phyloP scores from a whole-genome alignment of 2,329 filamentous ascomycete species.

The Trichocomaceae sp. region DNA sequence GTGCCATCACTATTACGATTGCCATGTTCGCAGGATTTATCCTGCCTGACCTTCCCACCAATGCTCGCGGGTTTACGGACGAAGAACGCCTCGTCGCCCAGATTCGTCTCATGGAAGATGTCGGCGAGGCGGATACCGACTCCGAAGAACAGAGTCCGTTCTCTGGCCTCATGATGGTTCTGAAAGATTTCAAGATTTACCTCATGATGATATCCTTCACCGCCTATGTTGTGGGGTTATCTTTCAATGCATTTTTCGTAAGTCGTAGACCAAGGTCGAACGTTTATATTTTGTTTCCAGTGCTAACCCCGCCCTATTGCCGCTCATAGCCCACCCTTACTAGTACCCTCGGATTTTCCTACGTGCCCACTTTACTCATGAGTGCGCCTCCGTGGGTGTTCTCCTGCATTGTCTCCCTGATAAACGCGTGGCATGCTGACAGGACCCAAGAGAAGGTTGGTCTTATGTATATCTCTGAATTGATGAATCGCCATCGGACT shows the following conservation, averaged over 20 bases:
- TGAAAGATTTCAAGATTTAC: constrained; percentile 51
- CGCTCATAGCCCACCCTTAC: constrained; percentile 31
- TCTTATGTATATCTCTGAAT: background rate
- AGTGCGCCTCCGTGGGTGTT: constrained; percentile 36
- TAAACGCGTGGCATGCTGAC: constrained; percentile 12
- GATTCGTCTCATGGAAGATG: constrained; percentile 60
- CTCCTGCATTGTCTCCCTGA: constrained; percentile 1
- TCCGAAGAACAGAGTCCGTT: constrained; percentile 16
- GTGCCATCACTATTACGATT: constrained; percentile 20
- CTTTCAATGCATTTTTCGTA: background rate
- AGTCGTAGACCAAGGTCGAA: background rate
- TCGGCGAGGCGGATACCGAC: constrained; percentile 48
- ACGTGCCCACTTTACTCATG: constrained; percentile 42
- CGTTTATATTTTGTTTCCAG: background rate
- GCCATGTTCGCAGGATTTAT: constrained; percentile 18
- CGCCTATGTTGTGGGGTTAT: background rate
- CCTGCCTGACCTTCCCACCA: constrained; percentile 18
- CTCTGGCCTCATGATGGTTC: constrained; percentile 50
- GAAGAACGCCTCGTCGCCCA: constrained; percentile 48
- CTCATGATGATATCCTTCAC: constrained; percentile 26
- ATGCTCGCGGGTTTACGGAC: constrained; percentile 17
- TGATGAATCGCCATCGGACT: background rate
- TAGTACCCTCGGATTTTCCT: constrained; percentile 38
- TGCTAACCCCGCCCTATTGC: background rate
- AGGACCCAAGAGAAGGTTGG: background rate